Evolutionary conservation across 345 rosid species (phyloP).

Genomic region (Camelina sativa): DNA sequence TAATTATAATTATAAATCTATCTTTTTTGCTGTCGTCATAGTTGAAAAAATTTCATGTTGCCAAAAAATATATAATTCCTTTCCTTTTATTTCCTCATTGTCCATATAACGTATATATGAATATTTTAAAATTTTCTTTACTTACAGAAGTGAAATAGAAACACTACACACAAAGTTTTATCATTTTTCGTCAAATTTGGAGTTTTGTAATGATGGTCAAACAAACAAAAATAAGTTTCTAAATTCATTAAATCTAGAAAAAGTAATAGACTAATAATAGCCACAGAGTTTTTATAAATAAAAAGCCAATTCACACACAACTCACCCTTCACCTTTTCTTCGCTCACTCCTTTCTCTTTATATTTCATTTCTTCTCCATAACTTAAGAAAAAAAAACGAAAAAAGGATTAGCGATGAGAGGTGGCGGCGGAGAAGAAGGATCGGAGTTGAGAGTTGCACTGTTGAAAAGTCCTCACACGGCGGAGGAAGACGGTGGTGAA

Average conservation of each 20-base stretch:
- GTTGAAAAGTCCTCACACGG: constrained; percentile 20
- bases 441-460: constrained; percentile 29
- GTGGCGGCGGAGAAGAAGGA: constrained; percentile 26
- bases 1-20: neutral
- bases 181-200: neutral
- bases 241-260: neutral
- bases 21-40: neutral
- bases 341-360: neutral
- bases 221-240: neutral
- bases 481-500: constrained; percentile 43
- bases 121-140: neutral
- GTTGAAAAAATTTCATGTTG: neutral
- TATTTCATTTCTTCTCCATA: constrained; percentile 11
- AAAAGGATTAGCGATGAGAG: constrained; percentile 28
- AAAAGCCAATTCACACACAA: constrained; percentile 35
- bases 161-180: neutral
- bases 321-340: constrained; percentile 15
- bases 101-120: neutral
- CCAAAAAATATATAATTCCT: neutral
- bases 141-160: neutral
- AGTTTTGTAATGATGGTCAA: neutral
- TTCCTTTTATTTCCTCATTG: neutral
- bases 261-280: neutral
- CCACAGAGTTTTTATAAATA: constrained; percentile 4
- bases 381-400: neutral